Base-by-base conservation (phyloP, 75 land plant species). In the Pinus taeda region DNA sequence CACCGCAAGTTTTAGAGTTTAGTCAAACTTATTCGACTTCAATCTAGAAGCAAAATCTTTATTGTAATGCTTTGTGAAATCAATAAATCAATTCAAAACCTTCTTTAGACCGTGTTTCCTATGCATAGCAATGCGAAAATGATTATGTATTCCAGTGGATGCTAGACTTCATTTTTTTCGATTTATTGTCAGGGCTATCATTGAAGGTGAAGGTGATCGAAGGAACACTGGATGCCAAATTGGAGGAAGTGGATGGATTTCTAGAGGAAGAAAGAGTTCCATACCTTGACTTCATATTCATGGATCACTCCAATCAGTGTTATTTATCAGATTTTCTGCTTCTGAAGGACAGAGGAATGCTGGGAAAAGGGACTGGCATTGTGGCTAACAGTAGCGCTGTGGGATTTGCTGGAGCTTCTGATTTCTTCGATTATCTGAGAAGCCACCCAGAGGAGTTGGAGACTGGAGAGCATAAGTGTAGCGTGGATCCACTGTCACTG, bases 281-380 rank as follows among this genome's bases (percentile, higher is more conserved):
- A 53, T 17, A 14, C 42, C 76, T 78, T 53, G 80, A 79, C 20
- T 79, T 57, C 8, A 17, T 79, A 21, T 79, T 79, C n/a, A 57
- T 79, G 79, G 80, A 79, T 77, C 80, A 77, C 55, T 53, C 42
- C 55, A 79, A 77, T 24, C 45, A 76, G 12, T 36, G 57, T 24
- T 79, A 79, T 42, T 17, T 79, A 15, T 37, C 80, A 57, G 80
- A 79, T 26, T 79, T 33, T 60, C 21, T 79, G 30, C 49, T 79
- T 3, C 26, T 79, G 6, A 79, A 36, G 53, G 60, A 57, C 24
- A 37, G 24, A 13, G 60, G 60, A 33, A 55, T 79, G 81, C 22
- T 79, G 14, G 80, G 80, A 15, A 56, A 57, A 29, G 80, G 80
- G 29, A 75, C 80, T 42, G 80, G 30, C 37, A 56, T 79, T 22